Percentiles rank a stretch among this genome's conserved stretches.
phyloP scores from a whole-genome alignment of 257 asterid genomes.

The Petunia secreta region DNA sequence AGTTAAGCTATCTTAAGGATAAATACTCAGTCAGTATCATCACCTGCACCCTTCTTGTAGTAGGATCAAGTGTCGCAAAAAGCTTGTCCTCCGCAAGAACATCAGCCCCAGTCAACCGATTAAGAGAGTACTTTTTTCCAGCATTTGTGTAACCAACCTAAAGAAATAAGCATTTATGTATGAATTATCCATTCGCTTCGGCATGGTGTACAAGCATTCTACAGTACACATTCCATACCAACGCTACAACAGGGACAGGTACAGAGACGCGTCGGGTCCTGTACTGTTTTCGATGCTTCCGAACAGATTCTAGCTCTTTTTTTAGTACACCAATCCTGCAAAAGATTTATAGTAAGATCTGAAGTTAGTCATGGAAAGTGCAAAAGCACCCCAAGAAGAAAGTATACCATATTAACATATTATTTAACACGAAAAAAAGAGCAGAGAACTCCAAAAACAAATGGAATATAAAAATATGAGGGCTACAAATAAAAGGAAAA shows the following conservation, averaged over 20 bases:
- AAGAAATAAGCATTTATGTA: conserved; percentile 27
- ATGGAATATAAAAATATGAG: background rate
- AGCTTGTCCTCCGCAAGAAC: conserved; percentile 94
- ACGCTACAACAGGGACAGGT: conserved; percentile 94
- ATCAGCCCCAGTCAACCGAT: conserved; percentile 85
- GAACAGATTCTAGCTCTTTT: conserved; percentile 95
- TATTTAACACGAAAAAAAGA: background rate
- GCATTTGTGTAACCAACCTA: conserved; percentile 99
- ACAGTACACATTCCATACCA: conserved; percentile 55
- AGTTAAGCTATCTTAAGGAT: background rate
- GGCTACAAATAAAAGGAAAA: background rate
- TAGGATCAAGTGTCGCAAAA: conserved; percentile 98
- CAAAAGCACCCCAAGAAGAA: background rate
- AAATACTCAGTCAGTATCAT: conserved; percentile 33
- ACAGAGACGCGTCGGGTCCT: conserved; percentile 70
- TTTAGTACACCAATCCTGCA: conserved; percentile 78
- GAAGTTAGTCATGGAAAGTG: background rate
- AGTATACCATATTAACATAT: background rate
- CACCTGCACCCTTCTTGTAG: conserved; percentile 96
- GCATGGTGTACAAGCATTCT: conserved; percentile 7
- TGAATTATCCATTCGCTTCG: background rate
- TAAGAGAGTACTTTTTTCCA: conserved; percentile 96
- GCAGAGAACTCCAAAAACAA: background rate
- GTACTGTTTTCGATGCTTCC: conserved; percentile 95
- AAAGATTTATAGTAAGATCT: conserved; percentile 19